Base-by-base conservation (phyloP, 176 grass and related monocot species). In the Avena insularis region DNA sequence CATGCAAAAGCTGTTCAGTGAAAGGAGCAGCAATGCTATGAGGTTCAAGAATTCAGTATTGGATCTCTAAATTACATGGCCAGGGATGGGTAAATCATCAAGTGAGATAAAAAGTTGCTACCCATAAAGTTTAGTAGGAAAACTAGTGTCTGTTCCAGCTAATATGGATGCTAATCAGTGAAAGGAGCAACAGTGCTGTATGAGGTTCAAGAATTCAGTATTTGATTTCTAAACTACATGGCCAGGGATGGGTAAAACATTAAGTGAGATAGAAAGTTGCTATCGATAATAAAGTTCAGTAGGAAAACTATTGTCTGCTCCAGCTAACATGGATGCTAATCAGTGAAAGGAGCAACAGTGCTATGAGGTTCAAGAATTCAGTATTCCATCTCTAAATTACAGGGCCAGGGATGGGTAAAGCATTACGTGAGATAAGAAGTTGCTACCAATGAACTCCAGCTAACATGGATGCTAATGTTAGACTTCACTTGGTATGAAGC, bases 1-100 rank as follows among this genome's bases (percentile, higher is more conserved):
- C 79, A 96, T 87, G 73, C 92, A 98, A 83, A 96, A 98, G 79
- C 92, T 98, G 87, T 73, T n/a, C 65, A 91, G 46, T 50, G 58
- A 49, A 87, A 58, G 4, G 67, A 31, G 5, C 23, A 45, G 51
- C 17, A 80, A 29, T 17, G 59, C n/a, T 80, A 47, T 40, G 16
- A 77, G 75, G 72, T 61, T 85, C 14, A 51, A 56, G 17, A 49
- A 20, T 35, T 75, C 19, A 48, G 49, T 19, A 48, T 49, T 48
- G 1, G 9, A 35, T 17, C 4, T 23, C 7, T 16, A 12, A 49
- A 75, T 19, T 60, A 79, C 17, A 20, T 5, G 4, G 20, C 12
- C 4, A 75, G 57, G n/a, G 35, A 56, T 9, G 16, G 4, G 4
- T 31, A 53, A 35, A 79, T 8, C 16, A 55, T 45, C 17, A 46